Percentiles rank a stretch among this genome's conserved stretches.
phyloP scores from a whole-genome alignment of 768 basidiomycete species.

The Dentipellis fragilis region DNA sequence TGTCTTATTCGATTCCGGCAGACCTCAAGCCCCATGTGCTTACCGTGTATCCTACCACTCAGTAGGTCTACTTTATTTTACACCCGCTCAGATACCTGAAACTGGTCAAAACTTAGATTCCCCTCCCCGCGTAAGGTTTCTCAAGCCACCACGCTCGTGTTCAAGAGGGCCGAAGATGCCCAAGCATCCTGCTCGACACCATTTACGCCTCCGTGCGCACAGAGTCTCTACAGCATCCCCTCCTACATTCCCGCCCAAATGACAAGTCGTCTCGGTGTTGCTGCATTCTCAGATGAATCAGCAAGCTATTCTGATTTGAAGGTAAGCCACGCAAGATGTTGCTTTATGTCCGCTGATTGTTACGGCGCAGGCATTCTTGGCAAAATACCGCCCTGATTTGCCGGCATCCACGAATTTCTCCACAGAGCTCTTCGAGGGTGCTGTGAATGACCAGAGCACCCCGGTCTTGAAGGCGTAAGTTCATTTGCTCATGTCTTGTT shows the following conservation, averaged over 20 bases:
- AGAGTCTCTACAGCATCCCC: slow-evolving; percentile 26
- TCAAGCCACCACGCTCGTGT: not conserved
- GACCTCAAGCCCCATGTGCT: slow-evolving; percentile 8
- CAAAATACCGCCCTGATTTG: not conserved
- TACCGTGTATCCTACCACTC: slow-evolving; percentile 10
- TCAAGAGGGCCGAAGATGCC: not conserved
- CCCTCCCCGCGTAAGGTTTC: not conserved
- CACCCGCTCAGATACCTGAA: not conserved
- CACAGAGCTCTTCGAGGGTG: slow-evolving; percentile 12
- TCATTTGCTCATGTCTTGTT: too few species aligned
- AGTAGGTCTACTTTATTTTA: not conserved
- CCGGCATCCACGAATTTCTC: slow-evolving; percentile 2
- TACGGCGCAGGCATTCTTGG: not conserved
- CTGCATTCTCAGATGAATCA: slow-evolving; percentile 17
- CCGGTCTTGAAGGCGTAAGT: not conserved
- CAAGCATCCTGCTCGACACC: not conserved
- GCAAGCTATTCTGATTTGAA: slow-evolving; percentile 21
- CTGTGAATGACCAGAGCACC: slow-evolving; percentile 16
- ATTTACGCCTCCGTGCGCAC: slow-evolving; percentile 22
- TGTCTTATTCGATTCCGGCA: slow-evolving; percentile 13
- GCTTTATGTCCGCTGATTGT: not conserved
- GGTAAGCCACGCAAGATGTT: slow-evolving; percentile 6
- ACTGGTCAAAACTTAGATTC: not conserved
- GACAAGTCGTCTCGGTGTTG: slow-evolving; percentile 20
- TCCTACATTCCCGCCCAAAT: slow-evolving; percentile 17